Percentiles rank a stretch among this genome's conserved stretches.
phyloP scores from a whole-genome alignment of 345 rosid genomes.

The Salix purpurea region DNA sequence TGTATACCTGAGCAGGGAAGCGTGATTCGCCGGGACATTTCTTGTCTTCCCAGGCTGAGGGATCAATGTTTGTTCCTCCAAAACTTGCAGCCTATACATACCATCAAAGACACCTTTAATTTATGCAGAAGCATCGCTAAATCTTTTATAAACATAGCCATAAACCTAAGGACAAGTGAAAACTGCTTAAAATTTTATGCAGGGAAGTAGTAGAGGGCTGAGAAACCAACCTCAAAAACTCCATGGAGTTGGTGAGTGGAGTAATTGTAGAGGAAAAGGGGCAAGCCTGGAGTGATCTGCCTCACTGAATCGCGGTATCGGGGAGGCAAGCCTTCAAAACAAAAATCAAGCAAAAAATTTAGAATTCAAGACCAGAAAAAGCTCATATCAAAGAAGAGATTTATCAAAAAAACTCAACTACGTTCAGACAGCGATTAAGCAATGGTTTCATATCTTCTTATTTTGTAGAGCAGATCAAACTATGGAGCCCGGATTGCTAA shows the following conservation, averaged over 20 bases:
- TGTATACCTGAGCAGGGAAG: conserved; percentile 84
- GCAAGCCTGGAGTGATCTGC: conserved; percentile 95
- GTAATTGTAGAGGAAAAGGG: conserved; percentile 96
- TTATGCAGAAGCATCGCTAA: background rate
- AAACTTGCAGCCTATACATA: conserved; percentile 73
- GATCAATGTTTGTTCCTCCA: conserved; percentile 97
- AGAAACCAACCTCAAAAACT: conserved; percentile 62
- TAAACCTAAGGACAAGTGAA: too few species aligned
- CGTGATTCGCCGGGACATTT: conserved; percentile 89
- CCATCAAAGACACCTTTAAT: background rate
- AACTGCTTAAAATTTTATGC: background rate
- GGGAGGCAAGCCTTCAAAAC: conserved; percentile 68
- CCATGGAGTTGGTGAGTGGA: conserved; percentile 99
- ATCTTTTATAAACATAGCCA: background rate
- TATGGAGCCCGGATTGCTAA: background rate
- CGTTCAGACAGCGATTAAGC: background rate
- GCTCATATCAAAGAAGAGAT: background rate
- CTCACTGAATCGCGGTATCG: conserved; percentile 93
- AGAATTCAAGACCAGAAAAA: background rate
- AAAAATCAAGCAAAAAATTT: background rate
- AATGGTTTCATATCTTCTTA: background rate
- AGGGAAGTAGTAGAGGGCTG: background rate
- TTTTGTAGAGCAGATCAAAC: background rate
- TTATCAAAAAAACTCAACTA: background rate
- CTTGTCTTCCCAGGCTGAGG: conserved; percentile 93